A percentile compares a stretch with the other conserved stretches of the same genome.
phyloP scores from a whole-genome alignment of 2,329 filamentous ascomycete species.

The Xylaria polymorpha region DNA sequence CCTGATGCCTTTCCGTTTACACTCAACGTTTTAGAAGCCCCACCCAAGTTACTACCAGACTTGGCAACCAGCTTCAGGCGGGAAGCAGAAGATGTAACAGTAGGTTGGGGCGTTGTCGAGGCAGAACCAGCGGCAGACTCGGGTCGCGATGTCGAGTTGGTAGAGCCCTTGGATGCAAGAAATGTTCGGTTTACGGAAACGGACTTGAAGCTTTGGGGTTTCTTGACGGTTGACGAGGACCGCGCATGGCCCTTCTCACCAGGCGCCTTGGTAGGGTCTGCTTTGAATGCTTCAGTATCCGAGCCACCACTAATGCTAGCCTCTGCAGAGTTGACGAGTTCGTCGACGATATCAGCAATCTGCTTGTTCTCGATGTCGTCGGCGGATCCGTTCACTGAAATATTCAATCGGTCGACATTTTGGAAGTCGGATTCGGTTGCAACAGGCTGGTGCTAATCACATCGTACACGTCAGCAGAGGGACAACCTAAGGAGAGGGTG shows the following conservation, averaged over 20 bases:
- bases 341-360: conserved; percentile 67
- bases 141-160: conserved; percentile 60
- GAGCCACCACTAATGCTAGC: conserved; percentile 79
- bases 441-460: conserved; percentile 33
- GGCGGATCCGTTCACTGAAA: conserved; percentile 62
- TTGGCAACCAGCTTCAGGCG: conserved; percentile 82
- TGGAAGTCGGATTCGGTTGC: conserved; percentile 53
- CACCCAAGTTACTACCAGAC: conserved; percentile 70
- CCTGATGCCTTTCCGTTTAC: conserved; percentile 70
- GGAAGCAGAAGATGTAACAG: conserved; percentile 62
- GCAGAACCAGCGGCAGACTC: conserved; percentile 60
- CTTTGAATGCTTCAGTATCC: conserved; percentile 77
- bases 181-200: conserved; percentile 89
- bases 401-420: conserved; percentile 59
- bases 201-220: conserved; percentile 82
- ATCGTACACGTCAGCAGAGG: conserved; percentile 23
- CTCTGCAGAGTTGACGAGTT: conserved; percentile 70
- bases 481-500: background rate
- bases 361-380: conserved; percentile 69
- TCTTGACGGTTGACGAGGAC: conserved; percentile 72
- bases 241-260: conserved; percentile 71
- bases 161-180: conserved; percentile 74
- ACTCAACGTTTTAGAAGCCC: conserved; percentile 58
- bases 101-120: conserved; percentile 58
- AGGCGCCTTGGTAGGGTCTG: conserved; percentile 64